These are phyloP conservation scores for Diaporthe sp. DNA, from an alignment of 2,329 filamentous ascomycete species.

Conservation along the genomic window DNA sequence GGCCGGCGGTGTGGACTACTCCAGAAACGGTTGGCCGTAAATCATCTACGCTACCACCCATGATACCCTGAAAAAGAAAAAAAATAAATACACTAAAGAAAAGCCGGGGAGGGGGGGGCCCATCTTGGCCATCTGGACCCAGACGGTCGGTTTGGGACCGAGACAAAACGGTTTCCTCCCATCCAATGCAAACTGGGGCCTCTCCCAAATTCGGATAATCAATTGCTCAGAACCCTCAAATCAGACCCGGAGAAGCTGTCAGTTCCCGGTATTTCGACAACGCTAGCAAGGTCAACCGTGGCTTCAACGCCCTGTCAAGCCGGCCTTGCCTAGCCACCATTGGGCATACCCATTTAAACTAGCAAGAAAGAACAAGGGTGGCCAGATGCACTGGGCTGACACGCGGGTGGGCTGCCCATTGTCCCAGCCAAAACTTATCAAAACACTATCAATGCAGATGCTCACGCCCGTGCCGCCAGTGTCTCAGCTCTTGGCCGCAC, in stretches of 20 bases:
- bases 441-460: too few relatives aligned
- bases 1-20: background rate
- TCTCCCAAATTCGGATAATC: slow-evolving; percentile 12
- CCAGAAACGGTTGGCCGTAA: background rate
- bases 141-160: slow-evolving; percentile 15
- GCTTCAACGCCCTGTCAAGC: background rate
- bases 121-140: background rate
- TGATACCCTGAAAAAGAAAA: too few relatives aligned
- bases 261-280: background rate
- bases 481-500: slow-evolving; percentile 3
- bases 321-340: background rate
- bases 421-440: too few relatives aligned
- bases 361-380: background rate
- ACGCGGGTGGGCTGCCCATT: background rate
- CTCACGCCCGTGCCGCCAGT: too few relatives aligned
- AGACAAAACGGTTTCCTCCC: background rate
- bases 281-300: slow-evolving; percentile 20
- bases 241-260: slow-evolving; percentile 18
- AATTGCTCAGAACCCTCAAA: background rate
- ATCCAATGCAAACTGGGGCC: background rate
- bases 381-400: too few relatives aligned
- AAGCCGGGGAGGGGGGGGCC: too few relatives aligned
- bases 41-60: background rate
- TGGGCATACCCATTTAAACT: background rate
- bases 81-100: background rate